Base-by-base conservation (phyloP, 306 rosid genomes). In the Casuarina glauca region DNA sequence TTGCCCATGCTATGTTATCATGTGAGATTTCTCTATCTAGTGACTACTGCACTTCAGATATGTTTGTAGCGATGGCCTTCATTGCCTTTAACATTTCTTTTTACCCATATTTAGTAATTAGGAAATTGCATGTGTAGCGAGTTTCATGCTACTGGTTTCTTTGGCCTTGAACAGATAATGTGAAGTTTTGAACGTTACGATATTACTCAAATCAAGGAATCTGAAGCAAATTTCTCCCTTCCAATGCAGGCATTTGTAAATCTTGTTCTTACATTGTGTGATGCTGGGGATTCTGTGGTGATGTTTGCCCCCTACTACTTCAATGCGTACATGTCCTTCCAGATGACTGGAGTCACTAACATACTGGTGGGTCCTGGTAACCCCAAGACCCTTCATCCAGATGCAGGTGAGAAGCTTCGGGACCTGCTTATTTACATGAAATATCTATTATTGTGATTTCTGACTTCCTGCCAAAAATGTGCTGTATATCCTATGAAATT, bases 271-370 rank as follows among this genome's bases (percentile, higher is more conserved):
- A 87, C 97, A 57, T 85, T 96, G n/a, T 96, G 99, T 82, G 99
- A 96, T 76, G 87, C 92, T 9, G 98, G 96, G 69, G 98, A 93
- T 63, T 90, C 93, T 0, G 98, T 91, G 69, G 93, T 93, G 81
- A 86, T 91, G 97, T 93, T 91, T 82, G 96, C 95, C 61, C 98
- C 95, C 6, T 91, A 93, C 89, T 93, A 93, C 91, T 93, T 93
- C 97, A 93, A 91, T 69, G 80, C 97, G 11, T 93, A 88, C 86
- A 93, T 90, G 97, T 88, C 98, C 73, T 90, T 93, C 87, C 98
- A 93, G 83, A 93, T 93, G 98, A 93, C 98, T 3, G 98, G 98
- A 36, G 68, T 93, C 75, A 96, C 97, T 73, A 54, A 96, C 69
- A 96, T 96, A 83, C 81, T 88, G 58, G 89, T 96, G 20, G 99